Percentiles rank a stretch among this genome's conserved stretches.
phyloP scores from a whole-genome alignment of 805 yeast genomes.

The Candida mattraensis region DNA sequence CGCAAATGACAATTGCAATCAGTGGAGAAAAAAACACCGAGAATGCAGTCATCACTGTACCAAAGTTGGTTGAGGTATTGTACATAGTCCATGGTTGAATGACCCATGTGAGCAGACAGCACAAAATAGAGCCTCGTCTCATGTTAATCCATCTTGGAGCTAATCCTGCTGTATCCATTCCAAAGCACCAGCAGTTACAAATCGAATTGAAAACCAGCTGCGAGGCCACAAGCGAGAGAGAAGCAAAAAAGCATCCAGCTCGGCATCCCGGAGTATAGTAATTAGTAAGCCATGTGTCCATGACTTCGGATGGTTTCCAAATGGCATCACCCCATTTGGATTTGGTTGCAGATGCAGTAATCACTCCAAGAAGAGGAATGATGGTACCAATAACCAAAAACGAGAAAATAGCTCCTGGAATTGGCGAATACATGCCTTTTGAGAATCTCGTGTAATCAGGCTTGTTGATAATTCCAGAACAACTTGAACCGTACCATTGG shows the following conservation, averaged over 20 bases:
- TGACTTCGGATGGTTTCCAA: constrained; percentile 49
- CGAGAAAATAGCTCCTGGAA: constrained; percentile 23
- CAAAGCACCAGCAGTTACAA: constrained; percentile 1
- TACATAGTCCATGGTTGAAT: constrained; percentile 41
- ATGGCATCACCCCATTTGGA: constrained; percentile 26
- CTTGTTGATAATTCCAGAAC: constrained; percentile 1
- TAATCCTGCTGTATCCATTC: constrained; percentile 30
- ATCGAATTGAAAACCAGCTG: background rate
- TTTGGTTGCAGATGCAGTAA: constrained; percentile 44
- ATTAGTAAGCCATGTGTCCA: constrained; percentile 39
- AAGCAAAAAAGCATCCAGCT: constrained; percentile 52
- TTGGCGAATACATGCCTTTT: constrained; percentile 13
- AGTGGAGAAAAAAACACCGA: constrained; percentile 38
- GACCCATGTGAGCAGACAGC: constrained; percentile 34
- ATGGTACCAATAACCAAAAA: constrained; percentile 36
- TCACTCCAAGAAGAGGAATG: constrained; percentile 46
- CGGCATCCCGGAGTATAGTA: constrained; percentile 42
- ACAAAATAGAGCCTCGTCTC: constrained; percentile 48
- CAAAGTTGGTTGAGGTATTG: constrained; percentile 34
- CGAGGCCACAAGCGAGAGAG: constrained; percentile 28
- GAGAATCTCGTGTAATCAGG: constrained; percentile 2
- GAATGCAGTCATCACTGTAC: constrained; percentile 37
- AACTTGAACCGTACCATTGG: background rate
- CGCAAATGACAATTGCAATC: constrained; percentile 36
- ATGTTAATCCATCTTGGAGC: constrained; percentile 58